phyloP scores from a whole-genome alignment of 805 yeast species.

The Ogataea ganodermae region DNA sequence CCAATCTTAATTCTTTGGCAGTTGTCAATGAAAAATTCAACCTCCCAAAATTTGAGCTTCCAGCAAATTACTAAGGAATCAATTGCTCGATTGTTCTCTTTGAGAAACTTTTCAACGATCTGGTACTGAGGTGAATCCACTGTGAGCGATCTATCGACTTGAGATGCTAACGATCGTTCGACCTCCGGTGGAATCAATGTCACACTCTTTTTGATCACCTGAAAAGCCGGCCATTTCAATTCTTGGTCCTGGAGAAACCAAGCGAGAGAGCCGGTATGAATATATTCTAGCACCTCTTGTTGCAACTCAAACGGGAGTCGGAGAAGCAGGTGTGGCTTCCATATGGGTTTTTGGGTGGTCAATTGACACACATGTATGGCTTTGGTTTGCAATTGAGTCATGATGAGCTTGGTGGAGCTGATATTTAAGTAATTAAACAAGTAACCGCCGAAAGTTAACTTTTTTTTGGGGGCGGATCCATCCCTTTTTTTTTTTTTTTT shows the following conservation, averaged over 20 bases:
- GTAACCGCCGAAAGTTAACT: not conserved
- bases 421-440: not conserved
- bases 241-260: slow-evolving; percentile 10
- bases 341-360: not conserved
- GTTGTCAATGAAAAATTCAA: slow-evolving; percentile 17
- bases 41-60: slow-evolving; percentile 17
- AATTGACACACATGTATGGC: not conserved
- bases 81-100: not conserved
- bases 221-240: slow-evolving; percentile 13
- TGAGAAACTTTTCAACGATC: slow-evolving; percentile 8
- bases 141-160: slow-evolving; percentile 10
- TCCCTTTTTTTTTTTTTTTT: not conserved
- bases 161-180: slow-evolving; percentile 10
- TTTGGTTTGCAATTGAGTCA: not conserved
- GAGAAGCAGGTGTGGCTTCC: slow-evolving; percentile 8
- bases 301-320: slow-evolving; percentile 21
- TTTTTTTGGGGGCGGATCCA: slow-evolving; percentile 6
- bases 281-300: slow-evolving; percentile 14
- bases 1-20: slow-evolving; percentile 17
- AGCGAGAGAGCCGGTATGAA: slow-evolving; percentile 7
- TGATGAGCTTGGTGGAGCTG: not conserved
- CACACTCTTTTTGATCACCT: slow-evolving; percentile 13
- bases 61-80: slow-evolving; percentile 16
- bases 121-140: slow-evolving; percentile 14
- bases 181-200: slow-evolving; percentile 14